Evolutionary conservation across 345 rosid species (phyloP), one percentile per base, ranked within the genome.

Genomic region (Nephelium lappaceum): DNA sequence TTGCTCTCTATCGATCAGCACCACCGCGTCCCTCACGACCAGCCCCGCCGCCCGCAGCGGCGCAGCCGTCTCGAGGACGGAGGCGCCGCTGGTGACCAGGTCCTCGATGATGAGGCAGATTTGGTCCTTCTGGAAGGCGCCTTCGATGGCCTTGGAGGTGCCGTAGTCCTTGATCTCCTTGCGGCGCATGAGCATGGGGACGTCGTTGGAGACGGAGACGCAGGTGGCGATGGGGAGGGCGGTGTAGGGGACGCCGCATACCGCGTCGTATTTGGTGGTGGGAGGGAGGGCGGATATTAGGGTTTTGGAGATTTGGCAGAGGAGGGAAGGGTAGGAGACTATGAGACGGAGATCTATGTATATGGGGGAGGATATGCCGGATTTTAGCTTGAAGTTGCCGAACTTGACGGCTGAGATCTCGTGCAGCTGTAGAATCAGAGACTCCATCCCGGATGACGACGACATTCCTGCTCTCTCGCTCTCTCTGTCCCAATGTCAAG

Each of bases 321-420:
- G 91, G 88, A 94, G 92, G 21, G 94, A 83, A 6, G 98, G 98
- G 81, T 91, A 87, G 0, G 97, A 89, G 82, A 93, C 89, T 42
- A 96, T 91, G 82, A 92, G 93, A 73, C 99, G 98, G 72, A 96
- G 97, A 79, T 96, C 99, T 79, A 96, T 94, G 87, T 96, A 96
- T 78, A 93, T 83, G 4, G 99, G 98, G 25, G 98, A 94, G 42
- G 81, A 81, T 83, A 96, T 94, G 76, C 98, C 99, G 63, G 99
- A 94, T 85, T 96, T 96, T 36, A 96, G 93, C 85, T 92, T 94
- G 85, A 93, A 96, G 80, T 85, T 86, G 0, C 95, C 97, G 82
- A 95, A 95, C 68, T 95, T 95, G 6, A 96, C 95, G 69, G 95
- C 98, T 43, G 97, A 92, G 57, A 96, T 91, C 67, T 94, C 97